phyloP scores from a whole-genome alignment of 176 grass and related monocot genomes.

The Tuctoria greenei region DNA sequence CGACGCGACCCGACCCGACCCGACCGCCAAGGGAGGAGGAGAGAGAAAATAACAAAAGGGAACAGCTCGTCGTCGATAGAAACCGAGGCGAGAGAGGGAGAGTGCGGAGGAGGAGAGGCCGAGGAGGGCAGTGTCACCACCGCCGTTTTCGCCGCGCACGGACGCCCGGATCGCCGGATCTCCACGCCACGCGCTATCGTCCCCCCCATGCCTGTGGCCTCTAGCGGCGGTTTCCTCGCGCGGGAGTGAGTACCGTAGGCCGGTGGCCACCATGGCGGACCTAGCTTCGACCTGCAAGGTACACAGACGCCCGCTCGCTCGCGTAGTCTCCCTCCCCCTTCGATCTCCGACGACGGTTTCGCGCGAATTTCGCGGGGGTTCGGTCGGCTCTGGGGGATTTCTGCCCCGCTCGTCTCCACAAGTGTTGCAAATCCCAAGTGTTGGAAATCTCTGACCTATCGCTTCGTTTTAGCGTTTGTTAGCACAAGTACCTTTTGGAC shows the following conservation, averaged over 20 bases:
- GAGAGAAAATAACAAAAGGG: not conserved
- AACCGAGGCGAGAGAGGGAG: slow-evolving; percentile 20
- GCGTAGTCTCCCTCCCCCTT: not conserved
- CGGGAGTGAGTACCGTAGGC: slow-evolving; percentile 30
- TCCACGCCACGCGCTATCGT: slow-evolving; percentile 31
- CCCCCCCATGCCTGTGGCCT: slow-evolving; percentile 33
- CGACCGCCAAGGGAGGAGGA: too few relatives aligned
- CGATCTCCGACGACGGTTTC: slow-evolving; percentile 25
- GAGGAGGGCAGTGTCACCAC: not conserved
- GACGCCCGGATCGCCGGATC: slow-evolving; percentile 34
- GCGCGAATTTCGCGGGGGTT: not conserved
- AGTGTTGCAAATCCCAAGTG: not conserved
- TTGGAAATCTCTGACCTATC: not conserved
- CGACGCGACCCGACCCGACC: not conserved
- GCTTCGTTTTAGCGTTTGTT: not conserved
- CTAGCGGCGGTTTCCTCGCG: not conserved
- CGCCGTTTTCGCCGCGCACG: not conserved
- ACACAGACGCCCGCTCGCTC: not conserved
- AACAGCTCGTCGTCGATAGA: not conserved
- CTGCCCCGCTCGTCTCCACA: too few relatives aligned
- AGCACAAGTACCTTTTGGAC: not conserved
- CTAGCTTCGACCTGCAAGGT: slow-evolving; percentile 64
- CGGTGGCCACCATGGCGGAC: slow-evolving; percentile 56
- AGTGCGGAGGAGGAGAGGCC: not conserved
- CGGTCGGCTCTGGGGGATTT: not conserved